These are phyloP conservation scores for Chamaecyparis obtusa DNA, from an alignment of 75 land plant genomes.

Conservation along the genomic window DNA sequence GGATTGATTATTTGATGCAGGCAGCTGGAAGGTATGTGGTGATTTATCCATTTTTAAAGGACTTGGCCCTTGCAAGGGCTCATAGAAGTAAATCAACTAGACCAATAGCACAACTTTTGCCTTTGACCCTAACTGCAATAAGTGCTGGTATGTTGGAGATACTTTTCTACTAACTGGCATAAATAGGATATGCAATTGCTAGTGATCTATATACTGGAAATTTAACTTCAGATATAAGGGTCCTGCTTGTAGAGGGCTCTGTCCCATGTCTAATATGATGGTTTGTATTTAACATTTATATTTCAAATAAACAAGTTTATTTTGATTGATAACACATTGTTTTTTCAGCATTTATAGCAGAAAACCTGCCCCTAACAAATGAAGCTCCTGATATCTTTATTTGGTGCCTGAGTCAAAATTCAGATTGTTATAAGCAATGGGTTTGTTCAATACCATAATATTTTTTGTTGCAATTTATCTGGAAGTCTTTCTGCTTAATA, in stretches of 20 bases:
- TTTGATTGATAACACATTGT: neutral
- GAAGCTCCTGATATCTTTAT: slow-evolving; percentile 67
- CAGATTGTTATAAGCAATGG: slow-evolving; percentile 89
- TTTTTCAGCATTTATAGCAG: slow-evolving; percentile 32
- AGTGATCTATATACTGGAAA: neutral
- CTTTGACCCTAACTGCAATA: slow-evolving; percentile 44
- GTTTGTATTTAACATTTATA: neutral
- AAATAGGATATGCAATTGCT: neutral
- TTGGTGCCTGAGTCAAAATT: slow-evolving; percentile 80
- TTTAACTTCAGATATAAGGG: neutral
- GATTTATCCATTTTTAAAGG: slow-evolving; percentile 77
- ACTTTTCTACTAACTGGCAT: neutral
- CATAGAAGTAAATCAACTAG: slow-evolving; percentile 74
- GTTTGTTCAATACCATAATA: slow-evolving; percentile 26
- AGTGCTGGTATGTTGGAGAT: slow-evolving; percentile 43
- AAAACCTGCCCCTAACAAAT: slow-evolving; percentile 41
- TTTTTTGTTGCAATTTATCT: too few relatives aligned
- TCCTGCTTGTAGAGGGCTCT: neutral
- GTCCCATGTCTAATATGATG: neutral
- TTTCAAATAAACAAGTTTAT: neutral
- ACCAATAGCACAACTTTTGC: slow-evolving; percentile 69
- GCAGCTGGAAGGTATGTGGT: slow-evolving; percentile 91
- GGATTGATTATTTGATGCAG: slow-evolving; percentile 27
- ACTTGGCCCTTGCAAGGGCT: slow-evolving; percentile 80
- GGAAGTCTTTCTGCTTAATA: too few relatives aligned